Percentiles rank a stretch among this genome's conserved stretches.
These are phyloP conservation scores for Pelargonium myrrhifolium DNA, from an alignment of 441 rosid genomes.

Conservation along the genomic window DNA sequence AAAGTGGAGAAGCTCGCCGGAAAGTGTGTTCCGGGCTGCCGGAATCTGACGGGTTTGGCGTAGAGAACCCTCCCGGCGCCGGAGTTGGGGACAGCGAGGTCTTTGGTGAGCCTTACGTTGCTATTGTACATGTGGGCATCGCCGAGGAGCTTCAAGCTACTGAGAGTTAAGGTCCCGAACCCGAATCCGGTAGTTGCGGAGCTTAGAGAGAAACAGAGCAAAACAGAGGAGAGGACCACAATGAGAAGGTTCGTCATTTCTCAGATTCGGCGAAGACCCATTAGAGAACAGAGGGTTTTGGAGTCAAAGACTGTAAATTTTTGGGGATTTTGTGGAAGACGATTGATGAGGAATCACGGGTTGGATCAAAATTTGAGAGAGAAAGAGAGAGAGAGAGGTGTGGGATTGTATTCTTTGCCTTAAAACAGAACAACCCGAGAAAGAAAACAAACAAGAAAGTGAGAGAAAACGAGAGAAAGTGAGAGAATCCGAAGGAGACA, in stretches of 20 bases:
- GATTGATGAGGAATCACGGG: constrained; percentile 23
- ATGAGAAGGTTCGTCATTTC: constrained; percentile 31
- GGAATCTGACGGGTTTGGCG: constrained; percentile 68
- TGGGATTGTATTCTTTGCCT: constrained; percentile 16
- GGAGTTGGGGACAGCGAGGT: constrained; percentile 72
- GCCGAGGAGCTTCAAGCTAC: constrained; percentile 66
- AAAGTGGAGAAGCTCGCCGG: constrained; percentile 69
- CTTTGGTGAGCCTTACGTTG: constrained; percentile 73
- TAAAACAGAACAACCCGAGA: constrained; percentile 17
- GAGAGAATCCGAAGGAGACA: constrained; percentile 38
- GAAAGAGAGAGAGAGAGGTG: constrained; percentile 16
- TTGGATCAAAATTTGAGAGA: constrained; percentile 20
- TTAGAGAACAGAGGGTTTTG: no score
- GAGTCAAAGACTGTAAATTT: not conserved
- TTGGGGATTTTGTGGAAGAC: constrained; percentile 2
- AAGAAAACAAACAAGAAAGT: constrained; percentile 18
- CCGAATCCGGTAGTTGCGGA: constrained; percentile 56
- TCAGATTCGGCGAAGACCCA: constrained; percentile 21
- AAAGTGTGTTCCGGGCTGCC: constrained; percentile 38
- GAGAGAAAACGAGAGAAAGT: constrained; percentile 25
- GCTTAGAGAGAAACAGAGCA: constrained; percentile 21
- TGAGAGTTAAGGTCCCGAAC: constrained; percentile 64
- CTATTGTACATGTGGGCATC: constrained; percentile 83
- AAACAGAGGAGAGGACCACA: constrained; percentile 14
- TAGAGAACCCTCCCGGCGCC: constrained; percentile 73